These are phyloP conservation scores for Cryptococcus wingfieldii DNA, from an alignment of 1,284 basidiomycete species.

Conservation along the genomic window DNA sequence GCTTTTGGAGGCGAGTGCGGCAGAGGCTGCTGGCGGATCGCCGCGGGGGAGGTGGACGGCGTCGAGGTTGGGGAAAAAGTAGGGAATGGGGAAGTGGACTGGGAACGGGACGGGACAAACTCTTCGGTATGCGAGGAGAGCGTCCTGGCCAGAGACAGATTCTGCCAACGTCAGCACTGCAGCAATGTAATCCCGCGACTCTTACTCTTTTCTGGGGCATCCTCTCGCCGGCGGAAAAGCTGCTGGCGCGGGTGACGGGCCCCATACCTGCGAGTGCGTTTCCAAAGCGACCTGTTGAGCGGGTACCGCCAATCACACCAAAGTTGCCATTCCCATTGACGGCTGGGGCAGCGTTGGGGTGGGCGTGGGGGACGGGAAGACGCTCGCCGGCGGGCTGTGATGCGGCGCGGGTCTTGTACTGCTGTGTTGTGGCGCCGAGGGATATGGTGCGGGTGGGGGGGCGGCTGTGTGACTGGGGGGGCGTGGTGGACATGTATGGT, in stretches of 20 bases:
- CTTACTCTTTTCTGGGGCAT: slow-evolving; percentile 6
- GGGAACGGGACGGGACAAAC: slow-evolving; percentile 29
- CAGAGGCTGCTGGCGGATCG: slow-evolving; percentile 11
- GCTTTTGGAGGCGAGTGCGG: slow-evolving; percentile 41
- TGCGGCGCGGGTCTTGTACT: slow-evolving; percentile 31
- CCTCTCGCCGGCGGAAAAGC: slow-evolving; percentile 39
- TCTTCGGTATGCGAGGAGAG: slow-evolving; percentile 46
- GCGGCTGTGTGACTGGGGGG: slow-evolving; percentile 9
- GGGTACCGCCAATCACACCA: slow-evolving; percentile 44
- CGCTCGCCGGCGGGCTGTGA: slow-evolving; percentile 42
- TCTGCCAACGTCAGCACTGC: slow-evolving; percentile 12
- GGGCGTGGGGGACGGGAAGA: slow-evolving; percentile 21
- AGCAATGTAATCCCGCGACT: too few relatives aligned
- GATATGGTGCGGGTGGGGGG: slow-evolving; percentile 22
- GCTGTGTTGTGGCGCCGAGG: slow-evolving; percentile 18
- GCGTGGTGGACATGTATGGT: not conserved
- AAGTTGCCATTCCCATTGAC: slow-evolving; percentile 15
- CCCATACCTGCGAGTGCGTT: slow-evolving; percentile 13
- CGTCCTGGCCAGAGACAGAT: slow-evolving; percentile 30
- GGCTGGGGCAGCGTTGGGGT: slow-evolving; percentile 12
- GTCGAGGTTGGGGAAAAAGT: slow-evolving; percentile 45
- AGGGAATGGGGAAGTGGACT: slow-evolving; percentile 37
- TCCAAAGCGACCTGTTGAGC: slow-evolving; percentile 29
- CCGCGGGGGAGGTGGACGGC: slow-evolving; percentile 30
- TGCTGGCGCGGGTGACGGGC: slow-evolving; percentile 37